phyloP scores from a whole-genome alignment of 2,329 filamentous ascomycete species.

The Aspergillus sp. region DNA sequence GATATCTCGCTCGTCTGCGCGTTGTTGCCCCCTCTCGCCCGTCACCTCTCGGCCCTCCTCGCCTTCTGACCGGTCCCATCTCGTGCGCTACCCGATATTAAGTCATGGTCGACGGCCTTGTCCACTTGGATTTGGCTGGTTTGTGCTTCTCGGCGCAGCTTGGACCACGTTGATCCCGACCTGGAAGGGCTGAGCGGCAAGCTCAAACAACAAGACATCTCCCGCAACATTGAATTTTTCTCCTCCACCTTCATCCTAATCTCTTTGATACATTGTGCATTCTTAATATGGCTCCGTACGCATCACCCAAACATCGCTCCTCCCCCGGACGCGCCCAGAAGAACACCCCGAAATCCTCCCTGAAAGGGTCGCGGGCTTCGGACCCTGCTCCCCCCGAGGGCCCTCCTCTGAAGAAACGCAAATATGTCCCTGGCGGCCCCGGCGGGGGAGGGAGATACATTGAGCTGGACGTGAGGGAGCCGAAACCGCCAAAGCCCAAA shows the following conservation, averaged over 20 bases:
- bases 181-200: conserved; percentile 14
- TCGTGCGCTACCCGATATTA: not conserved
- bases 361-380: conserved; percentile 30
- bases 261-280: not conserved
- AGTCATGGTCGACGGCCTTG: conserved; percentile 15
- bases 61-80: not conserved
- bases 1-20: conserved; percentile 10
- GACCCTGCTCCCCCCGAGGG: conserved; percentile 44
- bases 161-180: conserved; percentile 8
- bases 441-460: conserved; percentile 83
- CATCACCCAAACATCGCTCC: conserved; percentile 25
- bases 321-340: conserved; percentile 27
- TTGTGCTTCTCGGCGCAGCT: conserved; percentile 7
- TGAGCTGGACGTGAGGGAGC: conserved; percentile 67
- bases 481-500: conserved; percentile 37
- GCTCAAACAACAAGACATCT: conserved; percentile 3
- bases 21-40: conserved; percentile 6
- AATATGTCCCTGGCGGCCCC: conserved; percentile 82
- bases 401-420: conserved; percentile 67
- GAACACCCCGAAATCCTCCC: conserved; percentile 29
- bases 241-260: not conserved
- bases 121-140: conserved; percentile 5
- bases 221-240: conserved; percentile 1
- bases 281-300: conserved; percentile 32
- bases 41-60: not conserved